Percentiles rank a stretch among this genome's conserved stretches.
Conservation (phyloP, 2,329 filamentous ascomycete genomes). For the Trichophaea hybrida region DNA sequence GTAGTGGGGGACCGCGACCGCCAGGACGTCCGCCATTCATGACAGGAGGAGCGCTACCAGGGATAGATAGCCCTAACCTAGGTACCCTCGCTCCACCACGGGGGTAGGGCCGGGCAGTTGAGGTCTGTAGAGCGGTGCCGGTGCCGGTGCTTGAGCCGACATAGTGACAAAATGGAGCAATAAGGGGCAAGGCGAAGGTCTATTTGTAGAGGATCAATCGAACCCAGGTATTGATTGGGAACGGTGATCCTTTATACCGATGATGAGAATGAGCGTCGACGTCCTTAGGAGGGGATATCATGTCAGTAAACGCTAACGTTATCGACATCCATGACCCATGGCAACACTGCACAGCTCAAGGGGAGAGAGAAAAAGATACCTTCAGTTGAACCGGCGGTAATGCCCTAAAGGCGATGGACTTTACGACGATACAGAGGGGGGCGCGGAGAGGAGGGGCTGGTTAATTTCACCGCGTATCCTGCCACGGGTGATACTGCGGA, state of each 20-base stretch:
- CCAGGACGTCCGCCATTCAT: slow-evolving; percentile 6
- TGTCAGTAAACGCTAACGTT: neutral
- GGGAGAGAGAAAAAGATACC: too few relatives aligned
- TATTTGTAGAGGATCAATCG: neutral
- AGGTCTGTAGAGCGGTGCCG: neutral
- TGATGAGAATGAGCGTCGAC: neutral
- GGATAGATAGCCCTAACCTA: slow-evolving; percentile 24
- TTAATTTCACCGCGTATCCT: too few relatives aligned
- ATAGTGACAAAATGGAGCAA: neutral
- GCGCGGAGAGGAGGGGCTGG: too few relatives aligned
- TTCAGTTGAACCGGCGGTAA: too few relatives aligned
- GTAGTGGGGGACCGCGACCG: slow-evolving; percentile 24
- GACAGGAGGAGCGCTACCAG: slow-evolving; percentile 3
- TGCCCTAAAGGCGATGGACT: too few relatives aligned
- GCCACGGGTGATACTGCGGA: neutral
- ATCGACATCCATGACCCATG: neutral
- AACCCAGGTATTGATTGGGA: neutral
- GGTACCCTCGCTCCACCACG: slow-evolving; percentile 8
- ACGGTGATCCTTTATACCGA: neutral
- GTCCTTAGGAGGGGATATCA: neutral
- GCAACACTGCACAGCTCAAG: too few relatives aligned
- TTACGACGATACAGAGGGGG: too few relatives aligned
- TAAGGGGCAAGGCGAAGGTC: neutral
- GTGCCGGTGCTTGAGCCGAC: slow-evolving; percentile 10
- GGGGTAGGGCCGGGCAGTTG: neutral